Percentiles rank a stretch among this genome's conserved stretches.
Conservation (phyloP, 2,329 filamentous ascomycete genomes). For the Lecanosticta acicola region DNA sequence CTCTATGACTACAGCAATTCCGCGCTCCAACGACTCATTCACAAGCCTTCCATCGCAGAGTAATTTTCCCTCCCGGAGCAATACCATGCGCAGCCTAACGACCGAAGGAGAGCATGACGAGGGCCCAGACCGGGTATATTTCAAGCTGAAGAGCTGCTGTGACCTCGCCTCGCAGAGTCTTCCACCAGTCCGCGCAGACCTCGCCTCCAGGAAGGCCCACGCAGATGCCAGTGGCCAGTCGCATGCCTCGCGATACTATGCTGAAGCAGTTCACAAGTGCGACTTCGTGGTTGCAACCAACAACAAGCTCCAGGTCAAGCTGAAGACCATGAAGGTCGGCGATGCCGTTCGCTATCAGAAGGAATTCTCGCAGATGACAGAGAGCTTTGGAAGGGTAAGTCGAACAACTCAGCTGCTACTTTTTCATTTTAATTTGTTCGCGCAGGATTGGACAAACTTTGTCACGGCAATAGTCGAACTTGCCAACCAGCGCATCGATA, state of each 20-base stretch:
- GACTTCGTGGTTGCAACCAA: conserved; percentile 66
- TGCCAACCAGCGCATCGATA: conserved; percentile 32
- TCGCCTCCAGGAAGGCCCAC: conserved; percentile 57
- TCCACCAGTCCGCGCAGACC: conserved; percentile 63
- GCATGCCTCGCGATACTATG: conserved; percentile 56
- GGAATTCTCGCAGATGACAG: conserved; percentile 66
- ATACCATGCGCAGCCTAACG: conserved; percentile 49
- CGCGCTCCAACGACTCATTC: conserved; percentile 78
- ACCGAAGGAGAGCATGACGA: conserved; percentile 71
- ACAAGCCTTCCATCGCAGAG: conserved; percentile 45
- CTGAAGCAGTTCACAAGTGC: conserved; percentile 65
- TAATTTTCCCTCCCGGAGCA: conserved; percentile 38
- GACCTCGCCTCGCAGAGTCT: conserved; percentile 68
- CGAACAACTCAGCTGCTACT: background rate
- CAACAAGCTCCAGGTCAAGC: conserved; percentile 63
- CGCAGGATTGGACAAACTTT: conserved; percentile 60
- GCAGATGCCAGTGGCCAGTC: conserved; percentile 48
- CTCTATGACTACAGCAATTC: conserved; percentile 51
- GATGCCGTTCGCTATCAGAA: conserved; percentile 66
- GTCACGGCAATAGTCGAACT: conserved; percentile 54
- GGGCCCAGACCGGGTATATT: conserved; percentile 75
- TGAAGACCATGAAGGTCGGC: conserved; percentile 77
- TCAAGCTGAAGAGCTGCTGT: conserved; percentile 67
- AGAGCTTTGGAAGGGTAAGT: conserved; percentile 58
- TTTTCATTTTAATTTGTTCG: conserved; percentile 20